Percentiles rank a stretch among this genome's conserved stretches.
phyloP scores from a whole-genome alignment of 2,329 filamentous ascomycete genomes.

The Sporothrix mexicana region DNA sequence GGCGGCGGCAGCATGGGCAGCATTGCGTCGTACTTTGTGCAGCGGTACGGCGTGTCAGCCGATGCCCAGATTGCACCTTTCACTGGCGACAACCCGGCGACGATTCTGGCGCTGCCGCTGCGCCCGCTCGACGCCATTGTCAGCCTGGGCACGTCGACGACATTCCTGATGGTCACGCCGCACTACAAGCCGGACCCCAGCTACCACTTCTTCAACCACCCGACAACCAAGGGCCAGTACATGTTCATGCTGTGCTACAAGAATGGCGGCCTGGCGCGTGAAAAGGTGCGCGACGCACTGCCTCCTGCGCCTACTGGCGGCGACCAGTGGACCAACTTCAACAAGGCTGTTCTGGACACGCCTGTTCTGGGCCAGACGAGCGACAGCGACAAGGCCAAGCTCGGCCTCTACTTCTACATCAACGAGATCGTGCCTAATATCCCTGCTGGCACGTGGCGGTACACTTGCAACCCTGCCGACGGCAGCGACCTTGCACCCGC shows the following conservation, averaged over 20 bases:
- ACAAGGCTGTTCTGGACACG: constrained; percentile 70
- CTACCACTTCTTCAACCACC: constrained; percentile 99
- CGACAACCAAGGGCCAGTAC: constrained; percentile 85
- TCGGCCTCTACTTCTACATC: constrained; percentile 93
- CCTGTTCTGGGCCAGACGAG: constrained; percentile 68
- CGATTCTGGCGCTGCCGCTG: constrained; percentile 88
- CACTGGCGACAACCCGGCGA: constrained; percentile 95
- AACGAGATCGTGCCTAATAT: constrained; percentile 97
- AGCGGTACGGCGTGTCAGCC: constrained; percentile 75
- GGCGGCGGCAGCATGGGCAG: constrained; percentile 78
- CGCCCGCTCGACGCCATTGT: constrained; percentile 91
- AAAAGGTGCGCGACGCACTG: constrained; percentile 83
- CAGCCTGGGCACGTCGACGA: constrained; percentile 91
- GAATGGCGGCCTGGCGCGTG: constrained; percentile 91
- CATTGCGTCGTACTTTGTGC: constrained; percentile 78
- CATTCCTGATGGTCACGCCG: constrained; percentile 97
- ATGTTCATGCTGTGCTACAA: constrained; percentile 99
- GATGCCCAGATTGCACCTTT: constrained; percentile 83
- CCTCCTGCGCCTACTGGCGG: constrained; percentile 54
- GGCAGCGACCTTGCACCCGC: constrained; percentile 54
- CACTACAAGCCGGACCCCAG: constrained; percentile 85
- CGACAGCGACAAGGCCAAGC: constrained; percentile 60
- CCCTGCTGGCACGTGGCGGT: constrained; percentile 84
- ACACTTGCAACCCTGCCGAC: constrained; percentile 62
- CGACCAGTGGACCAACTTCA: constrained; percentile 80